Evolutionary conservation across 208 protist genomes (phyloP).

Genomic region (Leishmania arabica): DNA sequence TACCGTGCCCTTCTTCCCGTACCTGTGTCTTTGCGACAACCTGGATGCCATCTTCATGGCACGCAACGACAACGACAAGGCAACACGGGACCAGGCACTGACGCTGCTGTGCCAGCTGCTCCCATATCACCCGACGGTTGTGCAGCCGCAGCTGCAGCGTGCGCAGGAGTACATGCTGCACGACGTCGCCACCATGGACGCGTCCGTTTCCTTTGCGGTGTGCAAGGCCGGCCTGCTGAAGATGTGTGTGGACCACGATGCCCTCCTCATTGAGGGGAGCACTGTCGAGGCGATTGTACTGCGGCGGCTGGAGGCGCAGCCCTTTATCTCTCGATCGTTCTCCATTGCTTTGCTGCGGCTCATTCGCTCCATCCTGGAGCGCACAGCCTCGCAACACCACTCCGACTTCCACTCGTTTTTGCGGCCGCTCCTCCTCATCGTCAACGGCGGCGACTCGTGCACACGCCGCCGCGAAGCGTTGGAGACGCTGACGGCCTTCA

Average conservation of each 20-base stretch:
- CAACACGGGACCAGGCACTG: conserved; percentile 56
- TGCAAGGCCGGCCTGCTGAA: conserved; percentile 61
- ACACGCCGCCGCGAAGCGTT: conserved; percentile 63
- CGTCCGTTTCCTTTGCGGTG: conserved; percentile 75
- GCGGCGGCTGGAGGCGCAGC: conserved; percentile 57
- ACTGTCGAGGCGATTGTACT: conserved; percentile 71
- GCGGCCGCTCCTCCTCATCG: conserved; percentile 63
- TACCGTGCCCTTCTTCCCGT: conserved; percentile 63
- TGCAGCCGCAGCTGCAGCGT: conserved; percentile 70
- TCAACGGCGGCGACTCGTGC: conserved; percentile 78
- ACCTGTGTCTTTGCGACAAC: conserved; percentile 79
- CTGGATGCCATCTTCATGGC: conserved; percentile 87
- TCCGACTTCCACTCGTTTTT: conserved; percentile 54
- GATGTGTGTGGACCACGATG: conserved; percentile 71
- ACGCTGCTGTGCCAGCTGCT: conserved; percentile 82
- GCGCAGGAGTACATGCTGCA: conserved; percentile 84
- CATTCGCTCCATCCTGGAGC: conserved; percentile 73
- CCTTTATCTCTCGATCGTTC: conserved; percentile 77
- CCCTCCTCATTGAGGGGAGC: conserved; percentile 63
- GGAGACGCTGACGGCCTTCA: conserved; percentile 74
- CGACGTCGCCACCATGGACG: conserved; percentile 78
- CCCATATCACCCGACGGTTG: conserved; percentile 62
- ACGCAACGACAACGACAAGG: conserved; percentile 71
- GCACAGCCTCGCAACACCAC: conserved; percentile 60
- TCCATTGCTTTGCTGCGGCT: conserved; percentile 73